Base-by-base conservation (phyloP, 2,329 filamentous ascomycete species). In the Trichothecium sympodiale region DNA sequence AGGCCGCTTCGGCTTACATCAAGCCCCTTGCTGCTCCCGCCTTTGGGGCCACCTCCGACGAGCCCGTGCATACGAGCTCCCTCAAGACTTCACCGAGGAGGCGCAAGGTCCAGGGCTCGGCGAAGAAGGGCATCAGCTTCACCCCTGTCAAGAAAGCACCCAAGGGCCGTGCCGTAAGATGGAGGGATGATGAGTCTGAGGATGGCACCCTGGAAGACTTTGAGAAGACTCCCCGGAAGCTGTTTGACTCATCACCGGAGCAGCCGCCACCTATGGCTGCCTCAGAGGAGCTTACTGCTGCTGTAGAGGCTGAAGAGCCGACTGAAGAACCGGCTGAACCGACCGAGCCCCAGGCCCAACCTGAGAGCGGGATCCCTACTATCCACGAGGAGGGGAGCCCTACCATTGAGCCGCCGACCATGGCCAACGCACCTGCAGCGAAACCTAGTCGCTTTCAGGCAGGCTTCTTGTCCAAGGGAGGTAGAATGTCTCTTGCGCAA, bases 201-300 rank as follows among this genome's bases (percentile, higher is more conserved):
- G 77, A 89, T 35, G 88, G 87, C 17, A 79, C 80, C 1, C 64
- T 96, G 38, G 87, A 83, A 9, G 91, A 96, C 53, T 95, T 89
- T 53, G 84, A 89, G 51, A 85, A 86, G 60, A 95, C 89, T 3
- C 89, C 91, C 1, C 74, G 87, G 55, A 83, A 80, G 51, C 57
- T 71, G 8, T 25, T 25, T 25, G 65, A 46, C 16, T 65, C 66
- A 3, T 72, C 74, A 1, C 73, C 77, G 6, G 71, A 77, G 34
- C 42, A 37, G 31, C 15, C 28, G 16, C 12, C 25, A 23, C 20
- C 13, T 5, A 37, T 48, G 15, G 26, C 43, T 5, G 48, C 49
- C 1, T 43, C 45, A 0, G 43, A 49, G 37, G 52, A 46, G 45
- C 56, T 25, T 10, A 25, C 6, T 25, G 20, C 20, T 25, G 20